Evolutionary conservation across 495 filamentous ascomycete species (phyloP), one percentile per base, ranked within the genome.

Genomic region (Bacidia gigantensis): DNA sequence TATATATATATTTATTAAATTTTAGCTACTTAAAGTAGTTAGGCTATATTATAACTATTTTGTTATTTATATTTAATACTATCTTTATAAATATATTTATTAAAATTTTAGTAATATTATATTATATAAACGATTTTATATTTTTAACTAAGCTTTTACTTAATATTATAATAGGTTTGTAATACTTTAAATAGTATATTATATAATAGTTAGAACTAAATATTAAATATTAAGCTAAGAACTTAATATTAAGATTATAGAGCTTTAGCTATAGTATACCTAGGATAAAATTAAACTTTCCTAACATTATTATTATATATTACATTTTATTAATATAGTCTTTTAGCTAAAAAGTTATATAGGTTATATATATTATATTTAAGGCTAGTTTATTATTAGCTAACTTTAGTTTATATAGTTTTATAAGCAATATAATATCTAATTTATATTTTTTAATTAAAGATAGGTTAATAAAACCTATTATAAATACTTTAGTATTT

Each of bases 281-380:
- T 49, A 49, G 11, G 23, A 18, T 24, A 5, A 49, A n/a, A 9
- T 49, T 29, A 25, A 49, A 26, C 14, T 18, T 49, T 49, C 23
- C 11, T 5, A 18, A 14, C 7, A 18, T 51, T 1, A 40, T 11
- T 17, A 40, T 17, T 41, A 40, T 23, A 40, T 51, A 40, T 41
- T 40, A 23, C 25, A 20, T n/a, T 40, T 23, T 40, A 51, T 51
- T 51, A 51, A 23, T 40, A 40, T 12, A 41, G 22, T 20, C 35
- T 18, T 18, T 18, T 18, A 44, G 41, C 14, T 44, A 41, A 17
- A 42, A 40, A 45, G 22, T 7, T 32, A 41, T 51, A 45, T 42
- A 51, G 5, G 25, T 17, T 51, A 12, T 51, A 40, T 51, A 40
- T 45, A 21, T 40, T 51, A 40, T 51, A 40, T 23, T 42, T 7